Evolutionary conservation across 75 land plant species (phyloP), one percentile per base, ranked within the genome.

Genomic region (Isoetes taiwanensis): DNA sequence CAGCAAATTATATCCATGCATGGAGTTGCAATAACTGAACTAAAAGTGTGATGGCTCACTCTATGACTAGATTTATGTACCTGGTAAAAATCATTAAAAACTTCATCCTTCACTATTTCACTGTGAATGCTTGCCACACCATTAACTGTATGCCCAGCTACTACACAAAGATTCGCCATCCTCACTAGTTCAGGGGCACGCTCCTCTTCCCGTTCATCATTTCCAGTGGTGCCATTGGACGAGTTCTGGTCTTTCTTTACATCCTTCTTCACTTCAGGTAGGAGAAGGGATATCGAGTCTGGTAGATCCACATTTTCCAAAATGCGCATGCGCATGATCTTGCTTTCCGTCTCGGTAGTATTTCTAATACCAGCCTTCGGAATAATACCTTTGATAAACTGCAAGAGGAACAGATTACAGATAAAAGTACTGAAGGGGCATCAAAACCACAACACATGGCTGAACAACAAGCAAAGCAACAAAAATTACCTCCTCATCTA

Each of bases 101-200:
- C 98, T 46, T 93, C 96, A 0, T 81, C 68, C 54, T 84, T 93
- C 20, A 93, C 98, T 41, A 93, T 93, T 38, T 88, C 86, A 67
- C 90, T 88, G 54, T 93, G 98, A 64, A 93, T 93, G 40, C 72
- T 86, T 41, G 98, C 98, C 61, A 93, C 98, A 30, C 98, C 98
- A 76, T 93, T 93, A 0, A 93, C 98, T 41, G 76, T 78, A 64
- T 93, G 98, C 23, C 98, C 90, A 43, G 81, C 86, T 53, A 93
- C 84, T 61, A 88, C 86, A 78, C 86, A 88, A 17, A 93, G 69
- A 56, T 88, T 88, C 41, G 98, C 98, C 98, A 93, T 93, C 20
- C 90, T 75, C 26, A 93, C 90, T 61, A 75, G 46, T 52, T 72
- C 71, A 52, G 94, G 79, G n/a, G n/a, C n/a, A n/a, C n/a, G n/a